These are phyloP conservation scores for Phialophora chinensis DNA, from an alignment of 2,329 filamentous ascomycete species.

Conservation along the genomic window DNA sequence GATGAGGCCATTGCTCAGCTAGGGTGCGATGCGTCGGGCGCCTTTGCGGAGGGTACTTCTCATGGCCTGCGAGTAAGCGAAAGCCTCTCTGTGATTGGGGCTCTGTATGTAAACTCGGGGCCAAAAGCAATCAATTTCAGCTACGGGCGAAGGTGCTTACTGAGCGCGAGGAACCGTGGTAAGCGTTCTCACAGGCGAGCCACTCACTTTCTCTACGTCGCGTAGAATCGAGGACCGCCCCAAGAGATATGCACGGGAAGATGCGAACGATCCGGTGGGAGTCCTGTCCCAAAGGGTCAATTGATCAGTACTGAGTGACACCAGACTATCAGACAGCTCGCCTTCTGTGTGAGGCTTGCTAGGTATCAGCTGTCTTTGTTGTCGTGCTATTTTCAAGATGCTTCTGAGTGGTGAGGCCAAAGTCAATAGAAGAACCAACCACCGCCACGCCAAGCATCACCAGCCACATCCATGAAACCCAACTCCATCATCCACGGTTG, in stretches of 20 bases:
- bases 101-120: not conserved
- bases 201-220: not conserved
- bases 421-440: not conserved
- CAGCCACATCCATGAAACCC: conserved; percentile 11
- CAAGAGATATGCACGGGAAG: not conserved
- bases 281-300: not conserved
- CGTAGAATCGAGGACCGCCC: not conserved
- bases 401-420: not conserved
- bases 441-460: conserved; percentile 14
- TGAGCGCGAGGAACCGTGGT: not conserved
- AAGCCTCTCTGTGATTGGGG: not conserved
- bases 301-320: not conserved
- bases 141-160: not conserved
- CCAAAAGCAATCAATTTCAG: not conserved
- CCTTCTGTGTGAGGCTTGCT: not conserved
- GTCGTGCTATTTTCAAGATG: not conserved
- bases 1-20: conserved; percentile 14
- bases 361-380: not conserved
- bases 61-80: not conserved
- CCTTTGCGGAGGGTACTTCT: not conserved
- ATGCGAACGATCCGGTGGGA: not conserved
- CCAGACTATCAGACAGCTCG: not conserved
- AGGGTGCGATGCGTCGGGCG: not conserved
- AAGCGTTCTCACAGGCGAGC: not conserved
- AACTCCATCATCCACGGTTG: not conserved